phyloP scores from a whole-genome alignment of 1,284 basidiomycete species.

The Vanrija sp. region DNA sequence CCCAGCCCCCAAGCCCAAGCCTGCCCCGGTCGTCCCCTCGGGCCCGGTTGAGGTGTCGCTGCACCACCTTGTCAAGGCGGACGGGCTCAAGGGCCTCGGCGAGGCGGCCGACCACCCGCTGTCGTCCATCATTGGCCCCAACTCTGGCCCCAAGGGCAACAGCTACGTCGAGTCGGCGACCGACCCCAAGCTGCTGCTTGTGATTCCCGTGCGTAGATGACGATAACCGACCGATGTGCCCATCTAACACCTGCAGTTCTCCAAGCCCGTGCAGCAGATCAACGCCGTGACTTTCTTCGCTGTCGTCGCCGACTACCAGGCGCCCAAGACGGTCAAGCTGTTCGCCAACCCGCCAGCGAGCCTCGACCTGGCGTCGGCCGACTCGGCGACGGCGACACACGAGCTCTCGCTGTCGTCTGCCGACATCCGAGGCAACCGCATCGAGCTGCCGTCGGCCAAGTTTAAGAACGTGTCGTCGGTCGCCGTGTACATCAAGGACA shows the following conservation, averaged over 20 bases:
- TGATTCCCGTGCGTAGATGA: slow-evolving; percentile 60
- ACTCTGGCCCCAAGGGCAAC: slow-evolving; percentile 51
- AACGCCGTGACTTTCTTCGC: slow-evolving; percentile 64
- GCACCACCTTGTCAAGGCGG: slow-evolving; percentile 37
- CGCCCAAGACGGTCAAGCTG: slow-evolving; percentile 61
- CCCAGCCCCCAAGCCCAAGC: slow-evolving; percentile 19
- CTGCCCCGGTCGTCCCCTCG: slow-evolving; percentile 5
- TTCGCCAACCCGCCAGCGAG: slow-evolving; percentile 60
- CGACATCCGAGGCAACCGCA: slow-evolving; percentile 55
- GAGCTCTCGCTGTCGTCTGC: slow-evolving; percentile 45
- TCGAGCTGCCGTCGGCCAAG: slow-evolving; percentile 66
- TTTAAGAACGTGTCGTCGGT: slow-evolving; percentile 73
- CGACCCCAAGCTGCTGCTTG: slow-evolving; percentile 68
- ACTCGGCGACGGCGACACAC: slow-evolving; percentile 44
- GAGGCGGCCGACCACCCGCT: slow-evolving; percentile 62
- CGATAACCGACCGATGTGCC: not conserved
- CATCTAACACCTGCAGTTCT: slow-evolving; percentile 57
- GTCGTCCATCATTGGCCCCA: slow-evolving; percentile 57
- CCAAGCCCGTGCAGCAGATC: slow-evolving; percentile 65
- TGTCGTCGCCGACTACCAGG: slow-evolving; percentile 53
- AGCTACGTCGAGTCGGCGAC: slow-evolving; percentile 71
- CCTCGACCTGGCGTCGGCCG: slow-evolving; percentile 60
- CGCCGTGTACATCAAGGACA: slow-evolving; percentile 71
- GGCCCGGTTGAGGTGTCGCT: slow-evolving; percentile 32
- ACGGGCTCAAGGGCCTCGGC: slow-evolving; percentile 66